These are phyloP conservation scores for Chrysosporium keratinophilum DNA, from an alignment of 2,329 filamentous ascomycete species.

Conservation along the genomic window DNA sequence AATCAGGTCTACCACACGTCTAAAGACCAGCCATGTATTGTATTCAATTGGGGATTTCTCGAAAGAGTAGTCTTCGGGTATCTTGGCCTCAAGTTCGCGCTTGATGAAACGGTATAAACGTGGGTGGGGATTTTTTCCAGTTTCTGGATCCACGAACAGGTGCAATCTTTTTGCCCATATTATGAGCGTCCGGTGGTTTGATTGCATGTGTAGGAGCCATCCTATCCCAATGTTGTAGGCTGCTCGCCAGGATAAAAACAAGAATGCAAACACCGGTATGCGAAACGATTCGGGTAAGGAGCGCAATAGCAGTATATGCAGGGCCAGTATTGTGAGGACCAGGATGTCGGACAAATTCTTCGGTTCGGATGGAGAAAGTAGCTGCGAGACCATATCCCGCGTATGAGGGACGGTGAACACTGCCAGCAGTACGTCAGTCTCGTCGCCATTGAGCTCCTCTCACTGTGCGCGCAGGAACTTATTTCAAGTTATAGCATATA, in stretches of 20 bases:
- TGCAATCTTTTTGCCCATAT: slow-evolving; percentile 76
- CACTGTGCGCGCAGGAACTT: not conserved
- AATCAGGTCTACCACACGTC: slow-evolving; percentile 89
- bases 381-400: slow-evolving; percentile 97
- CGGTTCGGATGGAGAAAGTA: slow-evolving; percentile 85
- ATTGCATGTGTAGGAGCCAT: slow-evolving; percentile 77
- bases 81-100: slow-evolving; percentile 85
- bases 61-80: slow-evolving; percentile 85
- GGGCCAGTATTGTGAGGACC: slow-evolving; percentile 66
- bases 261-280: slow-evolving; percentile 64
- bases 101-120: slow-evolving; percentile 76
- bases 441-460: not conserved
- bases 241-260: slow-evolving; percentile 87
- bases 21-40: slow-evolving; percentile 97
- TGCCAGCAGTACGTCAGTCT: slow-evolving; percentile 31
- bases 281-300: slow-evolving; percentile 58
- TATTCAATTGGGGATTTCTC: slow-evolving; percentile 92
- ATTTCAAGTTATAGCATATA: not conserved
- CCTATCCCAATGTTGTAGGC: slow-evolving; percentile 93
- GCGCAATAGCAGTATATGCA: slow-evolving; percentile 65
- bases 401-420: slow-evolving; percentile 94
- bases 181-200: slow-evolving; percentile 73
- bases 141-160: slow-evolving; percentile 73
- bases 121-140: slow-evolving; percentile 73
- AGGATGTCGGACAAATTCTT: slow-evolving; percentile 84